Evolutionary conservation across 768 basidiomycete genomes (phyloP).

Genomic region (Boletus reticuloceps): DNA sequence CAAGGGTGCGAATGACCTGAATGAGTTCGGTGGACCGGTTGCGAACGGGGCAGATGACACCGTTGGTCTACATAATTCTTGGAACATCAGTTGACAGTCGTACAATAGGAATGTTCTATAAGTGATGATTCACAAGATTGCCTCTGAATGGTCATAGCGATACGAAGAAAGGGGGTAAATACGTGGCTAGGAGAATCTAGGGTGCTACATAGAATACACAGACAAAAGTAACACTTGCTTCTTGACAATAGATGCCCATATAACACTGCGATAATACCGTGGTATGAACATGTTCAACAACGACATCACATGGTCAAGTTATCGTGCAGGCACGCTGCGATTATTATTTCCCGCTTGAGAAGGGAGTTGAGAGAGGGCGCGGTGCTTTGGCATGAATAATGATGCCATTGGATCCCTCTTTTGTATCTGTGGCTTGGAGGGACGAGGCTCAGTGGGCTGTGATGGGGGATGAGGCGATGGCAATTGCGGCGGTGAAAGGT

Average conservation of each 20-base stretch:
- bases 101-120: conserved; percentile 1
- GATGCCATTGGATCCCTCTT: conserved; percentile 65
- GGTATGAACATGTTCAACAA: background rate
- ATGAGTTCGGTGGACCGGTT: conserved; percentile 30
- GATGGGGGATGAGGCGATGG: conserved; percentile 15
- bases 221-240: conserved; percentile 4
- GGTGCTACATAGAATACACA: conserved; percentile 14
- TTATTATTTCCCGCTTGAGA: conserved; percentile 27
- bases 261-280: background rate
- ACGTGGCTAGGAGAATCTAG: conserved; percentile 9
- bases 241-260: too few relatives aligned
- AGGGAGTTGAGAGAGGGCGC: conserved; percentile 55
- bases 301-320: background rate
- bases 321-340: conserved; percentile 23
- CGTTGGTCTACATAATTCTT: conserved; percentile 77
- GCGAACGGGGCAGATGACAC: conserved; percentile 70
- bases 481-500: conserved; percentile 25
- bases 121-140: background rate
- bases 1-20: conserved; percentile 28
- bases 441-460: conserved; percentile 27
- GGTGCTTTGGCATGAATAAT: conserved; percentile 75
- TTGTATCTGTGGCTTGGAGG: conserved; percentile 36
- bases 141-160: conserved; percentile 5
- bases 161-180: conserved; percentile 1
- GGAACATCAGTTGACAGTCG: conserved; percentile 40